Conservation (phyloP, 805 yeast genomes). For the Zygotorulaspora danielsina region DNA sequence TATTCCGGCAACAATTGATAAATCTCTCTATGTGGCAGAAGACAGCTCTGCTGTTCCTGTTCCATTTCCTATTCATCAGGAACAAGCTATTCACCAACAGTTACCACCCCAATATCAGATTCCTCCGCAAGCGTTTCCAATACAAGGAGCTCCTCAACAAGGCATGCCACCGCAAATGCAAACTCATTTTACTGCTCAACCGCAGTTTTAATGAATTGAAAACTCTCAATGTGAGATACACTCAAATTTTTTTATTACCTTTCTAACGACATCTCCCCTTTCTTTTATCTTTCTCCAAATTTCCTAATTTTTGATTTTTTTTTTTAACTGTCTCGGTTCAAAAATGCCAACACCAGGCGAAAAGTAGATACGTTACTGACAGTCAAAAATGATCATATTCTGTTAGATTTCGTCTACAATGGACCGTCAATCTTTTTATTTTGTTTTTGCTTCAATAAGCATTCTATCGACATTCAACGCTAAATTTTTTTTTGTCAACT, state of each 20-base stretch:
- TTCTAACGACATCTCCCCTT: background rate
- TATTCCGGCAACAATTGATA: constrained; percentile 91
- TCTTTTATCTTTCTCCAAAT: background rate
- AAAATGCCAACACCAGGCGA: background rate
- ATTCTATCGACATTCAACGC: background rate
- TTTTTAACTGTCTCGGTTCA: background rate
- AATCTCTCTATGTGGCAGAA: constrained; percentile 80
- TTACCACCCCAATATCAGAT: constrained; percentile 25
- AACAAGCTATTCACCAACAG: constrained; percentile 32
- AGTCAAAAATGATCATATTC: background rate
- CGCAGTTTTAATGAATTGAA: constrained; percentile 9
- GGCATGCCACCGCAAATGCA: constrained; percentile 18
- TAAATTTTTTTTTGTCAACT: background rate
- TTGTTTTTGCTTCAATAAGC: background rate
- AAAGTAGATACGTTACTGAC: background rate
- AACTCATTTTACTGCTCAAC: constrained; percentile 12
- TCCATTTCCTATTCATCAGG: constrained; percentile 65
- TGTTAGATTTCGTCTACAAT: background rate
- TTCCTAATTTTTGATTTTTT: constrained; percentile 1
- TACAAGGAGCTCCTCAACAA: constrained; percentile 13
- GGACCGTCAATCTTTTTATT: too few species aligned
- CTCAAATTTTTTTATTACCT: background rate
- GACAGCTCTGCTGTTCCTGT: constrained; percentile 71
- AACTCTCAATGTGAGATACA: too few species aligned
- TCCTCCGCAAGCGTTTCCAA: constrained; percentile 23